Base-by-base conservation (phyloP, 192 early-diverging fungal genomes). In the Backusella tuberculispora region DNA sequence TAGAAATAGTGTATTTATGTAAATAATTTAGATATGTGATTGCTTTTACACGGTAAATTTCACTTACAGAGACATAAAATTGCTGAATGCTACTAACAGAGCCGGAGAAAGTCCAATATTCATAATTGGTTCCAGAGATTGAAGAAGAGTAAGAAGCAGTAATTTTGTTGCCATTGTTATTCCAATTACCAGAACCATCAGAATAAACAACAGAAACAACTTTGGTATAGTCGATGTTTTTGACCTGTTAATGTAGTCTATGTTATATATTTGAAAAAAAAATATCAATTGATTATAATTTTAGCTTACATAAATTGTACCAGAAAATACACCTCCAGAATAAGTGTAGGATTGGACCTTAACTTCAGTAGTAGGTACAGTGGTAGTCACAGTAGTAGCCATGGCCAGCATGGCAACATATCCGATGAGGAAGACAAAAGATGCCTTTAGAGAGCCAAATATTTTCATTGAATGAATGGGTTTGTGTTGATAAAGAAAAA, bases 71-170 rank as follows among this genome's bases (percentile, higher is more conserved):
- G 37, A 82, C 73, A 47, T 82, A 82, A 50, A 82, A 82, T 50
- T 82, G 40, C 37, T 63, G 47, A 42, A 82, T 76, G 48, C 48
- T 50, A 50, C 68, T 60, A 53, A 77, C 68, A 12, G 67, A 71
- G 8, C 69, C 48, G 14, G 26, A 71, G 56, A 77, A 77, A 4
- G 34, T 48, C 75, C 75, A 77, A 26, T 77, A 77, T 60, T 77
- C 75, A 47, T 77, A 77, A 56, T 56, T 77, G 10, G 75, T 77
- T 13, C 75, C 75, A 46, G 75, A 77, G 44, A 77, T 77, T 6
- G 48, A n/a, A 37, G 60, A 21, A 46, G 69, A 71, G 43, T 72
- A 77, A 37, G 73, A 42, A 19, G 41, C 43, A 19, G 48, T 8
- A 19, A 50, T 50, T 6, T 5, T 50, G 15, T 42, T 66, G 6